phyloP scores from a whole-genome alignment of 2,329 filamentous ascomycete genomes.

The Thielaviopsis ethacetica region DNA sequence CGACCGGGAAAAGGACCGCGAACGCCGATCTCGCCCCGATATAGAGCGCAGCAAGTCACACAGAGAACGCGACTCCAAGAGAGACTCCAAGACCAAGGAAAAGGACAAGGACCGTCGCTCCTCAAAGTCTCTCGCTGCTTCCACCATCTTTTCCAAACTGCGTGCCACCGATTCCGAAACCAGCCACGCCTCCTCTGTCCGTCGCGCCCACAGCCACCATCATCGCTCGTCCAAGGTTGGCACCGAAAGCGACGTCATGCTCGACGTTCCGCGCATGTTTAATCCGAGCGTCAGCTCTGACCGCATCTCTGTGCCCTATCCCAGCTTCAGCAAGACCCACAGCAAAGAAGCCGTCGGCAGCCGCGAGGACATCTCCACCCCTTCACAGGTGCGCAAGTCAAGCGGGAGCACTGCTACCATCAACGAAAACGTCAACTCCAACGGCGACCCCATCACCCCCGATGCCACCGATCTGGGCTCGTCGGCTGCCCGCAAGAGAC shows the following conservation, averaged over 20 bases:
- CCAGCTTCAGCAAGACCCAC: conserved; percentile 74
- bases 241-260: conserved; percentile 15
- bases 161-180: conserved; percentile 25
- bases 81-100: conserved; percentile 20
- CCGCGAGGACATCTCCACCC: conserved; percentile 31
- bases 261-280: conserved; percentile 5
- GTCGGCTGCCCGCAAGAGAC: conserved; percentile 8
- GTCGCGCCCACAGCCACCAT: conserved; percentile 15
- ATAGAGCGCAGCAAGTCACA: conserved; percentile 17
- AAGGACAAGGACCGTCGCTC: conserved; percentile 24
- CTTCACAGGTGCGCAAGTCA: conserved; percentile 16
- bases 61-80: conserved; percentile 19
- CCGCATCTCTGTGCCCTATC: conserved; percentile 51
- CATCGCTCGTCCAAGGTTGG: conserved; percentile 21
- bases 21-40: conserved; percentile 7
- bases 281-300: conserved; percentile 20
- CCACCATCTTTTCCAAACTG: conserved; percentile 18
- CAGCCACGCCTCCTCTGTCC: conserved; percentile 16
- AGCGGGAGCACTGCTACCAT: conserved; percentile 5
- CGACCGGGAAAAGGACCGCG: conserved; percentile 11
- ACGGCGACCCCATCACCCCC: conserved; percentile 42
- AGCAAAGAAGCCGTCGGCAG: conserved; percentile 71
- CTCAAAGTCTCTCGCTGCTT: conserved; percentile 19
- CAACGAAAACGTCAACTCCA: conserved; percentile 6
- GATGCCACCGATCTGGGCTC: conserved; percentile 52